These are phyloP conservation scores for Scleromitrula shiraiana DNA, from an alignment of 2,329 filamentous ascomycete species.

Conservation along the genomic window DNA sequence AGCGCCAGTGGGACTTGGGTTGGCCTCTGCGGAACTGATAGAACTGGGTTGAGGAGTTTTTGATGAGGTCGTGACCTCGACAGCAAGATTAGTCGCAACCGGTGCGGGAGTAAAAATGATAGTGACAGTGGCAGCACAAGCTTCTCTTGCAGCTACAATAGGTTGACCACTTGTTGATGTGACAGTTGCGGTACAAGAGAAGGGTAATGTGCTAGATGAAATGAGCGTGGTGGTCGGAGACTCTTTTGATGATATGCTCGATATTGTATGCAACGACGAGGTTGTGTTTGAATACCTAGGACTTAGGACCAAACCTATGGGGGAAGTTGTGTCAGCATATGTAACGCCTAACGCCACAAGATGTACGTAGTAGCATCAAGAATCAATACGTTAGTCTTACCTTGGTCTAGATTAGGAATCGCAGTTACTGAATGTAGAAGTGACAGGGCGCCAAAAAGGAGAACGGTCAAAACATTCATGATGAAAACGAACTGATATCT, in stretches of 20 bases:
- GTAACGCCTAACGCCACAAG: constrained; percentile 6
- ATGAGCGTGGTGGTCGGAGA: constrained; percentile 6
- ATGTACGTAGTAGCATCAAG: background rate
- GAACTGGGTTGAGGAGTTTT: background rate
- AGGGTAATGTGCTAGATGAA: background rate
- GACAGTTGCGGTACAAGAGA: constrained; percentile 12
- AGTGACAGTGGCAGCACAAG: constrained; percentile 9
- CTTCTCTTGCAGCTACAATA: constrained; percentile 3
- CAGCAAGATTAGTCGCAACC: background rate
- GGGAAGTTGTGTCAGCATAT: constrained; percentile 1
- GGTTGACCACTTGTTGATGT: constrained; percentile 8
- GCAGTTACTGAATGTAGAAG: constrained; percentile 16
- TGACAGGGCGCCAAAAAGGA: constrained; percentile 14
- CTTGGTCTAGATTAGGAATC: constrained; percentile 1
- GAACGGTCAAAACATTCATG: constrained; percentile 15
- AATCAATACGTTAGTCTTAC: constrained; percentile 4
- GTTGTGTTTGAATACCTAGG: constrained; percentile 4
- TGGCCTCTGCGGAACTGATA: background rate
- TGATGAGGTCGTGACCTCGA: background rate
- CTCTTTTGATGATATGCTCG: constrained; percentile 6
- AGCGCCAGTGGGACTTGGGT: background rate
- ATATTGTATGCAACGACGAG: constrained; percentile 3
- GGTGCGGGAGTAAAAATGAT: background rate
- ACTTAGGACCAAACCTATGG: background rate
- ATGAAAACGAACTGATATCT: constrained; percentile 10